Base-by-base conservation (phyloP, 2,329 filamentous ascomycete species). In the Verticillium albo-atrum region DNA sequence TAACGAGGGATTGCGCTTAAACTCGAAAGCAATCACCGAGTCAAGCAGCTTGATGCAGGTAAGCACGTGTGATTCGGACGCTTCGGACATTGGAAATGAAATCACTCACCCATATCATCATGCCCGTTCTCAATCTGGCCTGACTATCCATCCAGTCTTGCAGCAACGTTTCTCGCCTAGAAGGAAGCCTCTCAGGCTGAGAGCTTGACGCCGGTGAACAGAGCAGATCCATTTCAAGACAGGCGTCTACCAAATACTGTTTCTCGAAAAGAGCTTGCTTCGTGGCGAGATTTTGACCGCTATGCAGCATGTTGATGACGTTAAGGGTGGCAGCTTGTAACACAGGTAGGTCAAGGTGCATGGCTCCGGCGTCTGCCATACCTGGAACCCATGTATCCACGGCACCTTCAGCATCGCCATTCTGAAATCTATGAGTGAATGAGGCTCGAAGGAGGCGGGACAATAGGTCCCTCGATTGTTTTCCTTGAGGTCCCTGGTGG, bases 61-160 rank as follows among this genome's bases (percentile, higher is more conserved):
- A 14, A 32, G 30, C 30, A 2, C 9, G 50, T 15, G 27, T 28
- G n/a, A 20, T 15, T 3, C 26, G 14, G 20, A 20, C 15, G 26
- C 7, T 20, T 25, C 7, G 26, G 47, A n/a, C 9, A n/a, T n/a
- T n/a, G n/a, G n/a, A n/a, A n/a, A n/a, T n/a, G 34, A 26, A 4
- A 12, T 14, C 35, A 55, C 59, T 55, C 54, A 64, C 62, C 62
- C 62, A 64, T 2, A 61, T 55, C 57, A 60, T 60, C 37, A 60
- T 54, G 5, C 62, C 62, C 12, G 62, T 61, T 17, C 62, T 55
- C 6, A 58, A 50, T 27, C 26, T 51, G 2, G 57, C 59, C 55
- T 64, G 55, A 6, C 20, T 28, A 4, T 17, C 6, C 14, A 34
- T 27, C 61, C 61, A 63, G 14, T 25, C 55, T 37, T 34, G 26